Evolutionary conservation across 1,284 basidiomycete genomes (phyloP), one percentile per base, ranked within the genome.

Genomic region (Amylostereum areolatum): DNA sequence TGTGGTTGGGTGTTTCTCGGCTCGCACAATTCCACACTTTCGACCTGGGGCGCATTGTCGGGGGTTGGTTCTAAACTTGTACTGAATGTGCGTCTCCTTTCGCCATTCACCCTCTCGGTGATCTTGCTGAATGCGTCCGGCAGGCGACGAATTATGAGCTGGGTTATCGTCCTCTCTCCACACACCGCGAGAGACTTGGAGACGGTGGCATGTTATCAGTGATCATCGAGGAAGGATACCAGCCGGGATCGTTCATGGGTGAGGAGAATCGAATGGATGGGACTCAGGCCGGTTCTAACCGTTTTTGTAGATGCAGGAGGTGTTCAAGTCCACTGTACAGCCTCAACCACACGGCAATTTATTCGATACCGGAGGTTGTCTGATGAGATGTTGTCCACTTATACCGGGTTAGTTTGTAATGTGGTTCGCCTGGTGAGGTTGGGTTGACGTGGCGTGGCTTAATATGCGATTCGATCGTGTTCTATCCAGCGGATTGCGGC

Each of bases 11-110:
- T 73, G 7, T 91, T 90, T 60, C 69, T 90, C 25, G 89, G 87
- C 40, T 89, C 86, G 44, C 88, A 90, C 61, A 91, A 90, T 60
- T 90, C 91, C 64, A 90, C 88, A 7, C 80, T 83, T 1, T 83
- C 84, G 2, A 88, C 88, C 0, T 91, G 88, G 88, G 88, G 88
- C 3, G 89, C 75, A n/a, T 62, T 90, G 46, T 82, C 80, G 4
- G 86, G 87, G 3, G 79, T 79, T 2, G 73, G 66, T 3, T 85
- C 85, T 58, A 82, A 75, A 50, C 89, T 89, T 5, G 65, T 76
- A 28, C 62, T 89, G 47, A 89, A 88, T 58, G 88, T 89, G 56
- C 46, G 78, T 68, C 34, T 36, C 49, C 30, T 48, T n/a, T 41
- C 32, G 10, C 32, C n/a, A 42, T 34, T 28, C 24, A 46, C 31